Evolutionary conservation across 2,329 filamentous ascomycete genomes (phyloP).

Genomic region (Penicillium sp.): DNA sequence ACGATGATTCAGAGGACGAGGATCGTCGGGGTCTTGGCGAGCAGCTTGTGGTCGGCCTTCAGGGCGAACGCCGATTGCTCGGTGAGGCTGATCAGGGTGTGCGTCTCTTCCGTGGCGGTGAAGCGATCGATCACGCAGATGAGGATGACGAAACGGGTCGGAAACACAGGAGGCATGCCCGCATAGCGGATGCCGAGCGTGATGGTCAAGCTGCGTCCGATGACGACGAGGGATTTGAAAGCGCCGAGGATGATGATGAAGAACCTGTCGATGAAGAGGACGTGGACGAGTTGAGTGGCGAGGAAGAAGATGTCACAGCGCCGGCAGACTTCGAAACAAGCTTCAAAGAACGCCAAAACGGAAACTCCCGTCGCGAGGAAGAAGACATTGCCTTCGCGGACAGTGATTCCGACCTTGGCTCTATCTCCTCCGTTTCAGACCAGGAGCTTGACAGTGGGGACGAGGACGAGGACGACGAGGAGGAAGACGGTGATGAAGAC

Average conservation of each 20-base stretch:
- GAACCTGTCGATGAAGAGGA: constrained; percentile 49
- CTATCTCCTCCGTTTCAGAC: constrained; percentile 63
- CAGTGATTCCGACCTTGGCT: constrained; percentile 93
- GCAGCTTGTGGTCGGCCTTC: constrained; percentile 85
- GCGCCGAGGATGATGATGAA: constrained; percentile 48
- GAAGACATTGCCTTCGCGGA: constrained; percentile 88
- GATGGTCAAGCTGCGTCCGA: constrained; percentile 50
- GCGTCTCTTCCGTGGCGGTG: constrained; percentile 75
- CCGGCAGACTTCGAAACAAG: constrained; percentile 43
- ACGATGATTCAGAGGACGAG: constrained; percentile 53
- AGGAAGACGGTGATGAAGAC: constrained; percentile 44
- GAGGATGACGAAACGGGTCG: constrained; percentile 56
- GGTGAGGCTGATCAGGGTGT: constrained; percentile 79
- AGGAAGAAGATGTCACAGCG: constrained; percentile 35
- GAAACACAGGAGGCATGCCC: constrained; percentile 49
- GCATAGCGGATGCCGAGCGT: constrained; percentile 47
- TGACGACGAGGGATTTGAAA: constrained; percentile 43
- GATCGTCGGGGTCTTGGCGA: constrained; percentile 86
- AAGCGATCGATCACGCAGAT: constrained; percentile 55
- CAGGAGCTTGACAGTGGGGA: constrained; percentile 49
- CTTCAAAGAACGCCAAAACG: constrained; percentile 46
- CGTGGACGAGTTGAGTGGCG: constrained; percentile 26
- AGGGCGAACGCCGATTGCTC: constrained; percentile 73
- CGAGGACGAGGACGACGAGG: constrained; percentile 43
- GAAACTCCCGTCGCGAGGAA: constrained; percentile 52